These are phyloP conservation scores for Yamadazyma triangularis DNA, from an alignment of 1,139 yeast genomes.

Conservation along the genomic window DNA sequence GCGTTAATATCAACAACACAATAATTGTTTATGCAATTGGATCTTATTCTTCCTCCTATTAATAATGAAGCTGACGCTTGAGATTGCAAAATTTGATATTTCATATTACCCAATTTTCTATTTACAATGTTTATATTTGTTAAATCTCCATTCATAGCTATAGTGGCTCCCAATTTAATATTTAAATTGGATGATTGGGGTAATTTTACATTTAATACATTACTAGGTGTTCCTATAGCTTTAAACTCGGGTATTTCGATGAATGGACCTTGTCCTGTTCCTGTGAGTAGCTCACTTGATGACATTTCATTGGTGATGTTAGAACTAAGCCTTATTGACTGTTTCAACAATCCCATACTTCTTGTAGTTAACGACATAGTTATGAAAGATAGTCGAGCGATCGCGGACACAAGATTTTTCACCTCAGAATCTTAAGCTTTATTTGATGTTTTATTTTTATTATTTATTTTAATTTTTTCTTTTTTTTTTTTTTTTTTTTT, in stretches of 20 bases:
- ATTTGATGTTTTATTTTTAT: no score
- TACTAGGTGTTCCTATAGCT: conserved; percentile 28
- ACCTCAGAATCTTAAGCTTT: no score
- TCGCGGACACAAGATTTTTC: no score
- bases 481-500: no score
- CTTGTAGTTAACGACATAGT: no score
- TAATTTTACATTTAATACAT: conserved; percentile 29
- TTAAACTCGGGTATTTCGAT: conserved; percentile 31
- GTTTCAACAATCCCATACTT: neutral
- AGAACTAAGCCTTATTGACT: neutral
- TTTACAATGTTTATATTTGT: conserved; percentile 13
- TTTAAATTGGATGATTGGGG: conserved; percentile 32
- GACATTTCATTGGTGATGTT: conserved; percentile 10
- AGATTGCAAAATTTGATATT: conserved; percentile 24
- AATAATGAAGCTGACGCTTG: conserved; percentile 23
- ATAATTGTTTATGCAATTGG: conserved; percentile 18
- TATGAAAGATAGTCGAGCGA: no score
- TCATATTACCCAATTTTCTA: conserved; percentile 13
- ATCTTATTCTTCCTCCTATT: conserved; percentile 20
- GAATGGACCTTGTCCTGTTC: conserved; percentile 40
- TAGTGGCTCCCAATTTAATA: conserved; percentile 26
- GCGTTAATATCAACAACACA: conserved; percentile 19
- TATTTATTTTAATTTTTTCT: no score
- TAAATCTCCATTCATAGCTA: conserved; percentile 34
- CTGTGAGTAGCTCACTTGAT: conserved; percentile 14